Base-by-base conservation (phyloP, 345 rosid genomes). In the Zanthoxylum bungeanum region DNA sequence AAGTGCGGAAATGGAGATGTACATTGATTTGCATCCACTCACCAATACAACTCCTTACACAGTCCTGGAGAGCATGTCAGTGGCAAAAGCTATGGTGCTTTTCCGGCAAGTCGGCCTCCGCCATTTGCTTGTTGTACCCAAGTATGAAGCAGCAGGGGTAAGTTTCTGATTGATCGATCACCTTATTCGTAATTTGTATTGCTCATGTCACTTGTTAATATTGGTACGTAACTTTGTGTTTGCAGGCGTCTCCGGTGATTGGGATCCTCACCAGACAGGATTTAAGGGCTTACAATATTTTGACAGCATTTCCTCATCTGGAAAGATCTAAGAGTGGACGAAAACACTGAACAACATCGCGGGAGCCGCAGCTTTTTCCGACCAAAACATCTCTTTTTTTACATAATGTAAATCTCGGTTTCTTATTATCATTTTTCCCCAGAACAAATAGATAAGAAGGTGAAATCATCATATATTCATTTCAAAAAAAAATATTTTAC, bases 211-310 rank as follows among this genome's bases (percentile, higher is more conserved):
- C 14, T 33, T 30, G 5, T 40, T 28, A 44, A 56, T 39, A 14
- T n/a, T n/a, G n/a, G n/a, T n/a, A n/a, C n/a, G n/a, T n/a, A n/a
- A n/a, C n/a, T n/a, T 40, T 22, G 22, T 22, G 4, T 69, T 72
- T 71, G 82, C 84, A 91, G 98, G 82, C 72, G 49, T 77, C 86
- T 69, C 94, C 92, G 4, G 91, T 87, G 24, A 65, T 87, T 3
- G 96, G 98, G 46, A 84, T 93, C 77, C 73, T 91, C 86, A 89
- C 94, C 17, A 83, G 98, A 84, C 96, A 91, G 81, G 97, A 93
- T 69, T 79, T 93, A 64, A 81, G 84, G 81, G 86, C 93, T 36
- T 73, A 76, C 81, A 89, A 89, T 84, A 88, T 89, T 75, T 75
- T 87, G 80, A 73, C 74, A 33, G 93, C 91, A 51, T 89, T 93